Percentiles rank a stretch among this genome's conserved stretches.
phyloP scores from a whole-genome alignment of 371 early-diverging fungal species.

The Lichtheimia ornata region DNA sequence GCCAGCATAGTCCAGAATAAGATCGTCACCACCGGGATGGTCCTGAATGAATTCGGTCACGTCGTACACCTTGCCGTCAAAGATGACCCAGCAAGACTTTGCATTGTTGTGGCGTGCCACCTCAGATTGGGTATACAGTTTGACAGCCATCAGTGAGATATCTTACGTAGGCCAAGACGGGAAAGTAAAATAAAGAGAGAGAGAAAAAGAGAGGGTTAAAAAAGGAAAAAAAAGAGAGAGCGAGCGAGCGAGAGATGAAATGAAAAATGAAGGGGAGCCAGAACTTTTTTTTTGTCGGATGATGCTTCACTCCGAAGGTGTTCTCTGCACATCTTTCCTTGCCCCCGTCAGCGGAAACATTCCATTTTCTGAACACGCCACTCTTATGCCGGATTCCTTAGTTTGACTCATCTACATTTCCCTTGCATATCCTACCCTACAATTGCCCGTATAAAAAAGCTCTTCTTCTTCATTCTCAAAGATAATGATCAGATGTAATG shows the following conservation, averaged over 20 bases:
- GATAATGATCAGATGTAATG: too few relatives aligned
- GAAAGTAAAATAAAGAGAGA: slow-evolving; percentile 1
- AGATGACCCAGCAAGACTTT: slow-evolving; percentile 75
- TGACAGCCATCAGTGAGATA: slow-evolving; percentile 10
- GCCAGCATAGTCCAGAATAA: slow-evolving; percentile 77
- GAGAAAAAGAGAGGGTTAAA: not conserved
- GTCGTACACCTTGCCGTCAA: slow-evolving; percentile 81
- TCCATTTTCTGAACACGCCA: too few relatives aligned
- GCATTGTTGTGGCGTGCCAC: slow-evolving; percentile 69
- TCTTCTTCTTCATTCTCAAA: too few relatives aligned
- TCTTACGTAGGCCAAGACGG: not conserved
- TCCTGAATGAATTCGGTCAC: slow-evolving; percentile 78
- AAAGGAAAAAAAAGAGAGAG: slow-evolving; percentile 5
- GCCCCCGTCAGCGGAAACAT: too few relatives aligned
- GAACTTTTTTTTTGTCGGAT: not conserved
- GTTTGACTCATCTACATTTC: too few relatives aligned
- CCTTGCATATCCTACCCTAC: too few relatives aligned
- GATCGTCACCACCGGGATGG: slow-evolving; percentile 84
- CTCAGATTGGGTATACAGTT: slow-evolving; percentile 54
- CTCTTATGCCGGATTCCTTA: too few relatives aligned
- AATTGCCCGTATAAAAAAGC: too few relatives aligned
- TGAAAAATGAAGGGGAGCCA: slow-evolving; percentile 5
- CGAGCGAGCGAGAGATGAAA: not conserved
- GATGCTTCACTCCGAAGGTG: not conserved
- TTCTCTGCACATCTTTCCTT: too few relatives aligned